phyloP scores from a whole-genome alignment of 2,329 filamentous ascomycete species.

The Aspergillus felis region DNA sequence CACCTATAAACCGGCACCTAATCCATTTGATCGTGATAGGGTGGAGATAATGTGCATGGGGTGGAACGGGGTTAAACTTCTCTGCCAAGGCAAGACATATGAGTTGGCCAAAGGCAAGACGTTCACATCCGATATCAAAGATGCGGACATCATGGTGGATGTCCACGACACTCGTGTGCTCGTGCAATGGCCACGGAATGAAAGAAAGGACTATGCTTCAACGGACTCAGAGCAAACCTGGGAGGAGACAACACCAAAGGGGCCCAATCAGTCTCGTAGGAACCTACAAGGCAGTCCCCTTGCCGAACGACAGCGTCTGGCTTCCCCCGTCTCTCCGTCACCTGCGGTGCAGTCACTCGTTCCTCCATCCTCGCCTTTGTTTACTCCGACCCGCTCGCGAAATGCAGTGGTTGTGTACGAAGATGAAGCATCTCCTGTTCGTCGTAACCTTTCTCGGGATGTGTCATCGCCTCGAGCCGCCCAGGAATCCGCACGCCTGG shows the following conservation, averaged over 20 bases:
- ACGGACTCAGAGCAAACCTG: conserved; percentile 65
- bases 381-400: conserved; percentile 43
- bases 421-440: conserved; percentile 59
- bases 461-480: conserved; percentile 30
- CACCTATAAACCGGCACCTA: conserved; percentile 68
- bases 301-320: conserved; percentile 59
- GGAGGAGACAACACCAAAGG: conserved; percentile 52
- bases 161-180: conserved; percentile 89
- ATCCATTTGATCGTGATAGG: conserved; percentile 66
- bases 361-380: conserved; percentile 38
- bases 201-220: conserved; percentile 51
- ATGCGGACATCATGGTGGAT: conserved; percentile 88
- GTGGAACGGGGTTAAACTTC: conserved; percentile 92
- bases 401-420: conserved; percentile 64
- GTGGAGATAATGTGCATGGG: conserved; percentile 88
- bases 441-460: conserved; percentile 27
- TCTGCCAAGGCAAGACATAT: conserved; percentile 83
- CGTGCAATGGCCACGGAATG: conserved; percentile 72
- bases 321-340: conserved; percentile 73
- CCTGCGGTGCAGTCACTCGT: conserved; percentile 49
- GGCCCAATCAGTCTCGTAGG: conserved; percentile 25
- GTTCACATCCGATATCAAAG: conserved; percentile 84
- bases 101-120: conserved; percentile 83
- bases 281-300: conserved; percentile 43
- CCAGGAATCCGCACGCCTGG: conserved; percentile 28